These are phyloP conservation scores for Sordaria brevicollis DNA, from an alignment of 495 filamentous ascomycete genomes.

Conservation along the genomic window DNA sequence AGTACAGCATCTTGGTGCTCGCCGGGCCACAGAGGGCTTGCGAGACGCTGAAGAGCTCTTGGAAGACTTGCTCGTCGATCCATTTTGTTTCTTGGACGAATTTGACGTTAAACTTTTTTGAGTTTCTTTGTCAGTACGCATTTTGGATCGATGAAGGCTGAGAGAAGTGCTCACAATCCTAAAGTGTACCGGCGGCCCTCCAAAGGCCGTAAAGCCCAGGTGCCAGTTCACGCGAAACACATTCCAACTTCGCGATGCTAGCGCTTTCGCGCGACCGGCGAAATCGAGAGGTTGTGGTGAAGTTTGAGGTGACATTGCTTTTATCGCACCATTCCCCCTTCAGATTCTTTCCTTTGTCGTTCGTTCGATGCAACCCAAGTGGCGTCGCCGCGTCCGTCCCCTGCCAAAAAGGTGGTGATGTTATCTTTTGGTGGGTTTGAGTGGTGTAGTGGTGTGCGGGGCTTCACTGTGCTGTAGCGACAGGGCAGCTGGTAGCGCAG, in stretches of 20 bases:
- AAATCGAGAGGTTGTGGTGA: not conserved
- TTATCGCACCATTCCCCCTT: not conserved
- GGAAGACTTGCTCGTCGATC: conserved; percentile 73
- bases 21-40: conserved; percentile 68
- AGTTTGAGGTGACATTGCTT: not conserved
- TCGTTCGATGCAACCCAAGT: not conserved
- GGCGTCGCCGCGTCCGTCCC: not conserved
- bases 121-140: not conserved
- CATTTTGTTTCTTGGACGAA: conserved; percentile 60
- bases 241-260: conserved; percentile 14
- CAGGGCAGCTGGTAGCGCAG: not conserved
- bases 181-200: conserved; percentile 63
- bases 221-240: conserved; percentile 47
- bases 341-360: not conserved
- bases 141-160: not conserved
- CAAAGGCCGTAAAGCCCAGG: conserved; percentile 61
- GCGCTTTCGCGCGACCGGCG: not conserved
- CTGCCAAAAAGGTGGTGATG: not conserved
- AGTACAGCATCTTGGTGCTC: conserved; percentile 73
- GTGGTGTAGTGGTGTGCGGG: not conserved
- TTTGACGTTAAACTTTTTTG: conserved; percentile 41
- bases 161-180: conserved; percentile 37
- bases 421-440: not conserved
- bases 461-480: not conserved
- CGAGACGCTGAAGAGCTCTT: conserved; percentile 72